phyloP scores from a whole-genome alignment of 2,329 filamentous ascomycete genomes.

The Ophiosphaerella herpotricha region DNA sequence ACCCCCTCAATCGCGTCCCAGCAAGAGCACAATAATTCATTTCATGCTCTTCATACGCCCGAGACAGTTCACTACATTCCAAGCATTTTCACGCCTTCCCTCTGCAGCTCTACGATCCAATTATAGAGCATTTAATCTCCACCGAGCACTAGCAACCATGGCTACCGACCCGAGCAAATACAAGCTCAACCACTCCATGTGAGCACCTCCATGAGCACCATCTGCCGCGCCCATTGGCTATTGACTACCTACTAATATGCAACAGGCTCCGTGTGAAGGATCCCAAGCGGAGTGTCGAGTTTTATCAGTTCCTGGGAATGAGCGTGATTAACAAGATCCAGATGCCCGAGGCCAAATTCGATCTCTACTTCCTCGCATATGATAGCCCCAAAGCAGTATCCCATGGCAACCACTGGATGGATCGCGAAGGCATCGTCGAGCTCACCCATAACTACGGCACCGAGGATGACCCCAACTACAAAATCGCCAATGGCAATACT shows the following conservation, averaged over 20 bases:
- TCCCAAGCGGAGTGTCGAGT: conserved; percentile 80
- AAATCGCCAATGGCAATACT: conserved; percentile 84
- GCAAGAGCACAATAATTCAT: background rate
- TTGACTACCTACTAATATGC: conserved; percentile 12
- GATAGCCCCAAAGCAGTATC: conserved; percentile 77
- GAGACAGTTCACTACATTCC: conserved; percentile 8
- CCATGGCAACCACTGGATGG: conserved; percentile 72
- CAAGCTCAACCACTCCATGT: conserved; percentile 66
- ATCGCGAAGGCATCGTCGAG: conserved; percentile 89
- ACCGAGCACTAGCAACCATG: conserved; percentile 53
- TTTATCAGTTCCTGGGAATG: conserved; percentile 93
- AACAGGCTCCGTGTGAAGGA: conserved; percentile 80
- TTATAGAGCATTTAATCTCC: conserved; percentile 11
- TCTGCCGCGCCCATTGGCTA: background rate
- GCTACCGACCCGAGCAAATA: conserved; percentile 65
- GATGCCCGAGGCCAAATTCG: conserved; percentile 88
- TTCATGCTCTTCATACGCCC: conserved; percentile 32
- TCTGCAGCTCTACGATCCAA: conserved; percentile 10
- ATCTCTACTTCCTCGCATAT: conserved; percentile 94
- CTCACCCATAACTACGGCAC: conserved; percentile 86
- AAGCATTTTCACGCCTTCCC: conserved; percentile 9
- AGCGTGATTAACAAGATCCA: conserved; percentile 78
- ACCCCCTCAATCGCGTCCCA: too few relatives aligned
- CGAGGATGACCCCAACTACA: conserved; percentile 80
- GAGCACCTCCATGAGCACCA: conserved; percentile 23